phyloP scores from a whole-genome alignment of 352 stramenopile species.

The Pythium phragmiticola region DNA sequence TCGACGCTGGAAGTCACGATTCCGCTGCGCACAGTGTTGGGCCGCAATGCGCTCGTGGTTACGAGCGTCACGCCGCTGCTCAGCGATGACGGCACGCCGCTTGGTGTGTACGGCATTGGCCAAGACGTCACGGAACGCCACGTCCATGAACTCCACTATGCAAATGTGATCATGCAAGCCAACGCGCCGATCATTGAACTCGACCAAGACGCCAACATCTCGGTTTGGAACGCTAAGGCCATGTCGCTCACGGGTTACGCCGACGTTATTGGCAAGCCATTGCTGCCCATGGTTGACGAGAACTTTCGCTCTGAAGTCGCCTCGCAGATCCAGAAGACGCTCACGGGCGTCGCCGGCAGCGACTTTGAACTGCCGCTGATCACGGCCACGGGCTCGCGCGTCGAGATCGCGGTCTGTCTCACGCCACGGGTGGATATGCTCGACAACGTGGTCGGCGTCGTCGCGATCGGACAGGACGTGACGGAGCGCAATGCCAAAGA shows the following conservation, averaged over 20 bases:
- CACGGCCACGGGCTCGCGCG: conserved; percentile 41
- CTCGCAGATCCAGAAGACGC: conserved; percentile 48
- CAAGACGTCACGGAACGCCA: conserved; percentile 56
- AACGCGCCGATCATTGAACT: conserved; percentile 81
- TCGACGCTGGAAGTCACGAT: conserved; percentile 32
- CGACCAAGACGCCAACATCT: conserved; percentile 69
- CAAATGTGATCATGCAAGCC: conserved; percentile 69
- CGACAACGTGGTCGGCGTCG: conserved; percentile 43
- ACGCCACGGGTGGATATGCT: conserved; percentile 50
- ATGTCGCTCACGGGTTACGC: conserved; percentile 54
- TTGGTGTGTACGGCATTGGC: conserved; percentile 60
- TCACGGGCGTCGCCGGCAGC: conserved; percentile 44
- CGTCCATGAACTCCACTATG: conserved; percentile 61
- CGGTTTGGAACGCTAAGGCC: conserved; percentile 66
- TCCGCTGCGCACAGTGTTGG: conserved; percentile 42
- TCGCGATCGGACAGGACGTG: conserved; percentile 67
- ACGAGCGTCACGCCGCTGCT: conserved; percentile 57
- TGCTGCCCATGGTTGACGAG: conserved; percentile 51
- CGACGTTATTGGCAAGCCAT: conserved; percentile 50
- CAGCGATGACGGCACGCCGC: conserved; percentile 35
- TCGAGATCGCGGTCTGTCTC: conserved; percentile 58
- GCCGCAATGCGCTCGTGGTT: conserved; percentile 44
- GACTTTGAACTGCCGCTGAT: conserved; percentile 58
- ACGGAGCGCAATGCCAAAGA: conserved; percentile 71
- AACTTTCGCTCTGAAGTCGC: conserved; percentile 47